phyloP scores from a whole-genome alignment of 768 basidiomycete genomes.

The Trametopsis cervina region DNA sequence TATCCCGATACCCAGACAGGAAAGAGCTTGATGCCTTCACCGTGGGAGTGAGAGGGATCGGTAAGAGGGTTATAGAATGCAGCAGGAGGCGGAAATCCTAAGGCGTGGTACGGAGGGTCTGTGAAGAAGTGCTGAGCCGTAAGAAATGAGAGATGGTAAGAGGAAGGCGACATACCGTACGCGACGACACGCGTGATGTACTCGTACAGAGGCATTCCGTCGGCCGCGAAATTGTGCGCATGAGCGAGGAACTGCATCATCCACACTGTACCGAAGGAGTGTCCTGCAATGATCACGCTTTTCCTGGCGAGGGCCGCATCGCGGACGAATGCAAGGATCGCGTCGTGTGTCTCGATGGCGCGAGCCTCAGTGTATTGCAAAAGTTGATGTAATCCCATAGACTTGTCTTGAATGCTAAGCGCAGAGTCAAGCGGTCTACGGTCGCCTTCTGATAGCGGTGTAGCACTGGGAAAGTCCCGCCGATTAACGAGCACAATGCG shows the following conservation, averaged over 20 bases:
- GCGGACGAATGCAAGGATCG: background rate
- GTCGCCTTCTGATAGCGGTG: background rate
- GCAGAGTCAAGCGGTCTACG: background rate
- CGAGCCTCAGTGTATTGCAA: background rate
- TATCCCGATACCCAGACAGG: conserved; percentile 6
- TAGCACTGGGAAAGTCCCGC: conserved; percentile 7
- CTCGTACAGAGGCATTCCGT: background rate
- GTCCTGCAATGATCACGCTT: background rate
- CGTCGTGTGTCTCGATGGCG: conserved; percentile 3
- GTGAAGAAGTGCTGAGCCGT: background rate
- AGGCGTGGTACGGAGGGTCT: conserved; percentile 8
- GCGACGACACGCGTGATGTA: conserved; percentile 4
- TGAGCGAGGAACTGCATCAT: conserved; percentile 4
- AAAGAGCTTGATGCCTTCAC: conserved; percentile 1
- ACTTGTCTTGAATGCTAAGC: background rate
- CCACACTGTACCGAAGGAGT: conserved; percentile 6
- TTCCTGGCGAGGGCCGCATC: background rate
- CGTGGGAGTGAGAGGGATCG: background rate
- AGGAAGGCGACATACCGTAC: conserved; percentile 8
- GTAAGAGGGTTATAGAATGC: conserved; percentile 5
- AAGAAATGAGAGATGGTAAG: background rate
- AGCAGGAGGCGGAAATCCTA: conserved; percentile 3
- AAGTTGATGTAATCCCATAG: background rate
- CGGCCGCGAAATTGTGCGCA: background rate
- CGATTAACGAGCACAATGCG: conserved; percentile 8